phyloP scores from a whole-genome alignment of 345 rosid species.

The Linum lewisii region DNA sequence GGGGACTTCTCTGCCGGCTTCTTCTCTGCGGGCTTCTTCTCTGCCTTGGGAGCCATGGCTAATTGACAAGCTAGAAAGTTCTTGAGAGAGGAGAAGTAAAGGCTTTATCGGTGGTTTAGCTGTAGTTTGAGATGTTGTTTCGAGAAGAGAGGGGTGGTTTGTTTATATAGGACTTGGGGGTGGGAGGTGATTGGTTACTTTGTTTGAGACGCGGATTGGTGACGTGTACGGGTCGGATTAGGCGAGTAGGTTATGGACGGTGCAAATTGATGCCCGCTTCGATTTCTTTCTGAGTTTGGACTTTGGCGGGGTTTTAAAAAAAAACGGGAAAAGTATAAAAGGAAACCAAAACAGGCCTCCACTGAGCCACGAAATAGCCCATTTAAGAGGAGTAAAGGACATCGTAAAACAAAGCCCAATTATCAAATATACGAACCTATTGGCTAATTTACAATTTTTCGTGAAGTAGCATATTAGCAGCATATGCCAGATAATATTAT shows the following conservation, averaged over 20 bases:
- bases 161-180: not conserved
- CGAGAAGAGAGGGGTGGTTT: not conserved
- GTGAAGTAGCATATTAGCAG: no score
- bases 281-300: not conserved
- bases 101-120: no score
- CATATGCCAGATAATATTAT: no score
- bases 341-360: not conserved
- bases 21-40: not conserved
- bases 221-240: not conserved
- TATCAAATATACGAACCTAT: no score
- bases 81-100: not conserved
- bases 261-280: not conserved
- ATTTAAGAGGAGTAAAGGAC: not conserved
- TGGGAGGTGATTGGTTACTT: not conserved
- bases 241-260: not conserved
- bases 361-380: not conserved
- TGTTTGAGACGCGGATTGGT: not conserved
- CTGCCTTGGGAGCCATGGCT: not conserved
- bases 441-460: no score
- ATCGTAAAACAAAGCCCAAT: not conserved
- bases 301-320: not conserved
- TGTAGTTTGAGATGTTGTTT: not conserved
- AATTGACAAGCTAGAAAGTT: not conserved
- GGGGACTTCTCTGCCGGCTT: not conserved
- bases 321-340: not conserved